Base-by-base conservation (phyloP, 768 basidiomycete species). In the Lepiota venenata region DNA sequence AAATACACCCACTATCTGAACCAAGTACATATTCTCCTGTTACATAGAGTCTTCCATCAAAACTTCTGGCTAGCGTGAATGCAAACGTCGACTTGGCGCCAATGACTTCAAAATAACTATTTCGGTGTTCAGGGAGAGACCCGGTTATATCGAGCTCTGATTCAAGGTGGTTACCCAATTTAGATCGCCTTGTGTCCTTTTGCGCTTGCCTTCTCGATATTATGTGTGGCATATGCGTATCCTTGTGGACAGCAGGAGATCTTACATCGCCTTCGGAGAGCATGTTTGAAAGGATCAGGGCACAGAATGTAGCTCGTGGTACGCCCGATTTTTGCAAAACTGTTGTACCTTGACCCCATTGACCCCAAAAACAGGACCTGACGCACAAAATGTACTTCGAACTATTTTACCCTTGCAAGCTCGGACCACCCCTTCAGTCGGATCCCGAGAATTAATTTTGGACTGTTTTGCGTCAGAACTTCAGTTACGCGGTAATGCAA, bases 391-490 rank as follows among this genome's bases (percentile, higher is more conserved):
- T 29, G 25, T 42, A 5, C 1, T 55, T 55, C 53, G 39, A 15
- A 48, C 37, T 15, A 14, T 20, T 10, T 12, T 45, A 18, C 27
- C 52, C 6, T 40, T 45, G 15, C 41, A 16, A 29, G 16, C 45
- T 7, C 21, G 2, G 25, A 22, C 11, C 18, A 18, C 25, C 4
- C 7, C 10, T 37, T 14, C 18, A 7, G 6, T 9, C 16, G 16
- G 35, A 32, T 14, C 16, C 37, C 38, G 22, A 15, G 39, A 47
- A 20, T 42, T 77, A 5, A 52, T 60, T n/a, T 61, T 83, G 18
- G 72, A 79, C 15, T 84, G 91, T 55, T 88, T 83, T 63, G 84
- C 82, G 1, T 91, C 91, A 0, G 89, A 93, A 63, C 76, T 95
- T 49, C 78, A 81, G 51, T 68, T 95, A 47, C 75, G 93, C 56